phyloP scores from a whole-genome alignment of 768 basidiomycete species.

The Mycena leptocephala region DNA sequence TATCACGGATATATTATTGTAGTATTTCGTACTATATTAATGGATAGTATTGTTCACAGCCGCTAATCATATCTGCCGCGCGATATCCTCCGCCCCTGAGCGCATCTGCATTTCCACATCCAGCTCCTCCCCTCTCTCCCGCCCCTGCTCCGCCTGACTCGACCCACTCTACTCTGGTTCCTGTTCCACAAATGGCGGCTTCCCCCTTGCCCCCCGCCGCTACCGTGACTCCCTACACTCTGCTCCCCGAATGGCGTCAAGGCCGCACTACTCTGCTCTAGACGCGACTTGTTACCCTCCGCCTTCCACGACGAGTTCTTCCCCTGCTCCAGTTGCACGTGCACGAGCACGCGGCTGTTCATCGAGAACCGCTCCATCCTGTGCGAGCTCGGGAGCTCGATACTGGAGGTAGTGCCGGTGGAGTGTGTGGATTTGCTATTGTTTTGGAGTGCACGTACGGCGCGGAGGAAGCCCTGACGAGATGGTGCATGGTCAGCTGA shows the following conservation, averaged over 20 bases:
- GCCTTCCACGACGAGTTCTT: background rate
- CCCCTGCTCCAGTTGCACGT: background rate
- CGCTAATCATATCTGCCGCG: no score
- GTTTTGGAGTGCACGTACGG: background rate
- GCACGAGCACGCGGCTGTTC: background rate
- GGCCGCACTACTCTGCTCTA: background rate
- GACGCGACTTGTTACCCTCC: background rate
- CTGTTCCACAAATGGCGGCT: conserved; percentile 9
- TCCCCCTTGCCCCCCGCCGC: background rate
- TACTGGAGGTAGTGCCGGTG: background rate
- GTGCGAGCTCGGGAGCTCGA: background rate
- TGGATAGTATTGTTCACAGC: no score
- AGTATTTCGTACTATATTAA: no score
- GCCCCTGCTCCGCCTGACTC: background rate
- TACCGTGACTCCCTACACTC: conserved; percentile 1
- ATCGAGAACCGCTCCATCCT: background rate
- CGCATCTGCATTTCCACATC: background rate
- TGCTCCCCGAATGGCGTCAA: background rate
- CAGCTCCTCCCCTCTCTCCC: background rate
- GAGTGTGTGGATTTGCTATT: background rate
- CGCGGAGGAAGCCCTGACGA: background rate
- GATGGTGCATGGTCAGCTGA: background rate
- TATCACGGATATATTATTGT: no score
- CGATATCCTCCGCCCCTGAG: conserved; percentile 4
- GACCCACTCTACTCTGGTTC: conserved; percentile 4